Conservation (phyloP, 768 basidiomycete genomes). For the Agaricus bisporus region DNA sequence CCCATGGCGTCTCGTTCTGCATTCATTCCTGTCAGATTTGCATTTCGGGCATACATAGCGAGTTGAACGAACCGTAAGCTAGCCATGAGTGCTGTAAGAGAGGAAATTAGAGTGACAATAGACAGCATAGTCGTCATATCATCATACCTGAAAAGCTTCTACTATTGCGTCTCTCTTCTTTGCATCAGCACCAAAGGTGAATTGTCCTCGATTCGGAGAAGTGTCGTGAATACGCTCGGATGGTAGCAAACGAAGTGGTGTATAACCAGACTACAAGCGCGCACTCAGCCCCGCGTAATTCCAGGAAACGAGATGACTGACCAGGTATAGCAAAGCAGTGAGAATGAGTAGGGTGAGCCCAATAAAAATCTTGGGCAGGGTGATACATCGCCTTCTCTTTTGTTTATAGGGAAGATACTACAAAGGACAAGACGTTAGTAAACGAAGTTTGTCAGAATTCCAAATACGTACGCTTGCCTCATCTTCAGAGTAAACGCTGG, state of each 20-base stretch:
- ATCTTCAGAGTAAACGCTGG: not conserved
- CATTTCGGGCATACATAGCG: not conserved
- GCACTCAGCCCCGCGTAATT: not conserved
- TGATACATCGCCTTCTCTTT: not conserved
- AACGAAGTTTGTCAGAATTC: not conserved
- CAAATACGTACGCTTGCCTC: not conserved
- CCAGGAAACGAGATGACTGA: not conserved
- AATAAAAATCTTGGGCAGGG: not conserved
- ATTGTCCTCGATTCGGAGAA: not conserved
- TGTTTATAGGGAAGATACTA: not conserved
- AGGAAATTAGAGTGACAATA: not conserved
- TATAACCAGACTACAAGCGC: not conserved
- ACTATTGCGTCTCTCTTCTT: slow-evolving; percentile 66
- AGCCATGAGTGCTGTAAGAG: slow-evolving; percentile 71
- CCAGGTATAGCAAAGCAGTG: not conserved
- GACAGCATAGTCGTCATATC: not conserved
- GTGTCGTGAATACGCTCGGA: not conserved
- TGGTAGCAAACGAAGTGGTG: not conserved
- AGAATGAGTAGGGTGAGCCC: not conserved
- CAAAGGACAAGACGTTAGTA: not conserved
- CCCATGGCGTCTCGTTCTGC: slow-evolving; percentile 91
- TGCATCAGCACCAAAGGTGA: slow-evolving; percentile 39
- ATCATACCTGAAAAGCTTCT: slow-evolving; percentile 70
- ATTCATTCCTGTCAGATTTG: not conserved
- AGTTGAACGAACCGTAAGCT: slow-evolving; percentile 62